phyloP scores from a whole-genome alignment of 805 yeast species.

The Candida morakotiae region DNA sequence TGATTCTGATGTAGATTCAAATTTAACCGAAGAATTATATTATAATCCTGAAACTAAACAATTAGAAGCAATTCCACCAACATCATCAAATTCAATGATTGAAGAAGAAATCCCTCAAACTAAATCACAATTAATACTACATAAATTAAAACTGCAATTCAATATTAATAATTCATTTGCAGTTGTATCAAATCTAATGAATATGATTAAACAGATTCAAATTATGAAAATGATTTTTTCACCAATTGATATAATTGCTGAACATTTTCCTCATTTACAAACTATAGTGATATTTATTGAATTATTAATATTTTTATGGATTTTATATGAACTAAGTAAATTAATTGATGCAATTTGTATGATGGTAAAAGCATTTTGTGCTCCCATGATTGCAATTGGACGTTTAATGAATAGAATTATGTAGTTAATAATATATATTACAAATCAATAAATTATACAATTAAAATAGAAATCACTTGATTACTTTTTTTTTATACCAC shows the following conservation, averaged over 20 bases:
- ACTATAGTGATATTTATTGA: constrained; percentile 38
- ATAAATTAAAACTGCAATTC: background rate
- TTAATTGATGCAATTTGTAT: constrained; percentile 41
- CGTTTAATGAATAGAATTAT: constrained; percentile 39
- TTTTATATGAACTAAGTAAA: constrained; percentile 37
- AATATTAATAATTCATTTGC: constrained; percentile 15
- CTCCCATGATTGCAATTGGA: constrained; percentile 45
- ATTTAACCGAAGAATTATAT: constrained; percentile 23
- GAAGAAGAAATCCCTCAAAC: background rate
- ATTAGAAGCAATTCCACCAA: constrained; percentile 25
- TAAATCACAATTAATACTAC: background rate
- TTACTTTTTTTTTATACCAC: constrained; percentile 13
- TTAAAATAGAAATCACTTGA: background rate
- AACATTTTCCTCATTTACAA: constrained; percentile 33
- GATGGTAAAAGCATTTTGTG: constrained; percentile 43
- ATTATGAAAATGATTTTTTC: constrained; percentile 35
- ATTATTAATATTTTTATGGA: constrained; percentile 36
- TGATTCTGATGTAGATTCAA: constrained; percentile 19
- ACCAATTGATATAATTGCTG: constrained; percentile 37
- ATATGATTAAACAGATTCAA: constrained; percentile 29
- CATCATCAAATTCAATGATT: constrained; percentile 14
- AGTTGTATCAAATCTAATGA: constrained; percentile 27
- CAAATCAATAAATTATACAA: constrained; percentile 1
- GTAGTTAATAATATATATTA: constrained; percentile 13
- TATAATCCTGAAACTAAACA: constrained; percentile 30